Conservation (phyloP, 805 yeast species). For the Candida endomychidarum region DNA sequence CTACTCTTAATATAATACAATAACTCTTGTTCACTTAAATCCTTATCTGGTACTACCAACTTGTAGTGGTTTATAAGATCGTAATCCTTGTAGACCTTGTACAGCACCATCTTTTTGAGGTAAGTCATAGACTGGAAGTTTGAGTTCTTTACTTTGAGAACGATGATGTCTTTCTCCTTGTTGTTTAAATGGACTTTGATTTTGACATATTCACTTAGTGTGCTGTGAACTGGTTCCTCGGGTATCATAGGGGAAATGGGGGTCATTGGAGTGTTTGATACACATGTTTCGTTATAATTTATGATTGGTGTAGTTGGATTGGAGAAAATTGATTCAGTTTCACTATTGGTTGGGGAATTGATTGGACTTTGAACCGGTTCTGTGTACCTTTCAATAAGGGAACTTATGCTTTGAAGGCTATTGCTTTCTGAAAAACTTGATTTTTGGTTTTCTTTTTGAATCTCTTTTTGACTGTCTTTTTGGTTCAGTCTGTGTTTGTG, state of each 20-base stretch:
- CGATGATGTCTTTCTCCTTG: slow-evolving; percentile 30
- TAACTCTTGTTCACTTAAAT: slow-evolving; percentile 14
- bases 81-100: slow-evolving; percentile 32
- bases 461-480: not conserved
- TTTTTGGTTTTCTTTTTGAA: not conserved
- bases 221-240: not conserved
- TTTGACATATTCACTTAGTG: slow-evolving; percentile 18
- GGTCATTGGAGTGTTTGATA: slow-evolving; percentile 12
- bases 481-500: not conserved
- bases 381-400: slow-evolving; percentile 5
- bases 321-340: slow-evolving; percentile 7
- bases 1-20: slow-evolving; percentile 19
- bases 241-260: slow-evolving; percentile 12
- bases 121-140: slow-evolving; percentile 24
- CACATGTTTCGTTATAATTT: not conserved
- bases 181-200: slow-evolving; percentile 27
- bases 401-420: slow-evolving; percentile 24
- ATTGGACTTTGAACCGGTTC: not conserved
- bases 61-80: slow-evolving; percentile 28
- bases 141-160: slow-evolving; percentile 23
- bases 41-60: slow-evolving; percentile 14
- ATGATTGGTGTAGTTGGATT: slow-evolving; percentile 6
- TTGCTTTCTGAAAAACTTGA: slow-evolving; percentile 10
- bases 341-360: not conserved
- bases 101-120: slow-evolving; percentile 27